Conservation (phyloP, 495 filamentous ascomycete genomes). For the Hypoxylon crocopeplum region DNA sequence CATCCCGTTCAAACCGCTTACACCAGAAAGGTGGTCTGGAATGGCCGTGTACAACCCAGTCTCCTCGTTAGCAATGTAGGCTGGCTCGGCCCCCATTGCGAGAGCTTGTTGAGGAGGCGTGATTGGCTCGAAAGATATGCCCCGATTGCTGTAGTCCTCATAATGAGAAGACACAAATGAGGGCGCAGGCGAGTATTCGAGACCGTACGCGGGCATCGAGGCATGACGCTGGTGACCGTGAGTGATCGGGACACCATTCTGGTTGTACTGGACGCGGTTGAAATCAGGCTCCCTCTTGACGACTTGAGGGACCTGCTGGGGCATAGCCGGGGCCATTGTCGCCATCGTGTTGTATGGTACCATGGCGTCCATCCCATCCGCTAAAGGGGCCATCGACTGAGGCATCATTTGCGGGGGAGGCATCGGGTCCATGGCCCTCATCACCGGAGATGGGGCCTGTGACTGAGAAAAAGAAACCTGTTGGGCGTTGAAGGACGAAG, state of each 20-base stretch:
- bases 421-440: constrained; percentile 82
- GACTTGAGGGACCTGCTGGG: constrained; percentile 70
- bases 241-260: constrained; percentile 83
- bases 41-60: constrained; percentile 94
- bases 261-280: constrained; percentile 78
- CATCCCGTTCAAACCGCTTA: constrained; percentile 75
- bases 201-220: constrained; percentile 90
- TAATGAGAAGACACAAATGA: constrained; percentile 97
- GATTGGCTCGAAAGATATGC: constrained; percentile 93
- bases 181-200: constrained; percentile 97
- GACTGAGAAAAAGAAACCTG: constrained; percentile 77
- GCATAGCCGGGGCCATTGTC: constrained; percentile 62
- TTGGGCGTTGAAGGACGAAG: constrained; percentile 89
- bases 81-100: constrained; percentile 80
- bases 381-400: constrained; percentile 82
- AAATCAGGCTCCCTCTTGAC: constrained; percentile 87
- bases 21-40: constrained; percentile 71
- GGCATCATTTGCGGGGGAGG: constrained; percentile 75
- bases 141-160: constrained; percentile 96
- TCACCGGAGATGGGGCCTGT: constrained; percentile 83
- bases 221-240: constrained; percentile 88
- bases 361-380: constrained; percentile 80
- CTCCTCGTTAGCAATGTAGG: constrained; percentile 97
- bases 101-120: constrained; percentile 91
- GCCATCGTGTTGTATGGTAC: constrained; percentile 72